phyloP scores from a whole-genome alignment of 257 asterid genomes.

The Solanum dulcamara region DNA sequence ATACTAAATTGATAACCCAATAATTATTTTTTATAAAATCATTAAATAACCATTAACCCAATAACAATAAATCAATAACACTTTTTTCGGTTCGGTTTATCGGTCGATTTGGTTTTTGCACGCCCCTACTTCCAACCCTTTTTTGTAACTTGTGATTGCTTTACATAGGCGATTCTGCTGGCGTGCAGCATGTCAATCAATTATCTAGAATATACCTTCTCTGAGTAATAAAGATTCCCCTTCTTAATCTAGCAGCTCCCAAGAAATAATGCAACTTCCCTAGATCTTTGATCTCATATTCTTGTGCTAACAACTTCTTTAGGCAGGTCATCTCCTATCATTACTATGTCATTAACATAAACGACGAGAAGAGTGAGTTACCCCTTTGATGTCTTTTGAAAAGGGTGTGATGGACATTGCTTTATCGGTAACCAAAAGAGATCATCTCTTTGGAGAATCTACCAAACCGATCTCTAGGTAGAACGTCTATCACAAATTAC shows the following conservation, averaged over 20 bases:
- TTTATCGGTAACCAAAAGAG: not conserved
- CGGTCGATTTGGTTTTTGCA: no score
- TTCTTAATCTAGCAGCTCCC: not conserved
- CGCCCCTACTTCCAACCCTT: not conserved
- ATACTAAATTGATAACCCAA: no score
- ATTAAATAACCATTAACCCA: no score
- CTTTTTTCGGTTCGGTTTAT: no score
- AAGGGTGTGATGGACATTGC: not conserved
- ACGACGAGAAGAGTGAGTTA: not conserved
- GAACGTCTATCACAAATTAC: no score
- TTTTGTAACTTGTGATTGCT: not conserved
- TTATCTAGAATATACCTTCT: not conserved
- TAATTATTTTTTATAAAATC: no score
- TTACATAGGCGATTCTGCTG: not conserved
- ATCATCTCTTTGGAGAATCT: not conserved
- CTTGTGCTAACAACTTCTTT: not conserved
- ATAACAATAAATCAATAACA: no score
- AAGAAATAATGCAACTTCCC: not conserved
- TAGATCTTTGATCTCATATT: not conserved
- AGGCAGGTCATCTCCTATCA: not conserved
- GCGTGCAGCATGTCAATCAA: not conserved
- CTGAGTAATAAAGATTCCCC: not conserved
- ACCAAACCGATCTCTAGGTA: not conserved
- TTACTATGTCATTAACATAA: not conserved
- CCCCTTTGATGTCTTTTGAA: not conserved